Evolutionary conservation across 345 rosid genomes (phyloP).

Genomic region (Pistacia atlantica): DNA sequence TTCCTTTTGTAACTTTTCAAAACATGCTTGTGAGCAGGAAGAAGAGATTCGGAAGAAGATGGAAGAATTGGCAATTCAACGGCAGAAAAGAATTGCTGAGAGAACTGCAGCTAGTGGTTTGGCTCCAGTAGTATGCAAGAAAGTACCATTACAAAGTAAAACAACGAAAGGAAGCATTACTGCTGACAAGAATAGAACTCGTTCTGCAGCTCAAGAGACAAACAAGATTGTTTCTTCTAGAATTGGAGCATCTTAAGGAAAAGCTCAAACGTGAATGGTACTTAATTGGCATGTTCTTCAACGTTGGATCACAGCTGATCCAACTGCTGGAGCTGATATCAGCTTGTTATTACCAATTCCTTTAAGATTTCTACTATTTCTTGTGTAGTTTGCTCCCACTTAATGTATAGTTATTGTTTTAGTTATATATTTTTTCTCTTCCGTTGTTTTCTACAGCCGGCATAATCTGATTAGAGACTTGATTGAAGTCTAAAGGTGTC

Average conservation of each 20-base stretch:
- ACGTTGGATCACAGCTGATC: neutral
- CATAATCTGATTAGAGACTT: neutral
- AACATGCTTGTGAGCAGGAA: slow-evolving; percentile 51
- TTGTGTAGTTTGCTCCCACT: neutral
- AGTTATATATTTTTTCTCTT: slow-evolving; percentile 11
- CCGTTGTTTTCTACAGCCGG: neutral
- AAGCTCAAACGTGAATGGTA: neutral
- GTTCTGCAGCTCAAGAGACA: slow-evolving; percentile 26
- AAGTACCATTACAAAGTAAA: slow-evolving; percentile 39
- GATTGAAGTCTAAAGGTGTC: neutral
- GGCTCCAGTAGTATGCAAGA: slow-evolving; percentile 42
- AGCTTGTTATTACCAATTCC: neutral
- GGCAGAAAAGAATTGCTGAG: slow-evolving; percentile 86
- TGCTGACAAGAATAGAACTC: slow-evolving; percentile 24
- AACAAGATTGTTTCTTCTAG: slow-evolving; percentile 35
- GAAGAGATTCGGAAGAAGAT: slow-evolving; percentile 73
- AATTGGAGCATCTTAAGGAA: slow-evolving; percentile 35
- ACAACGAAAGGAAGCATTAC: slow-evolving; percentile 31
- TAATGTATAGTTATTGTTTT: slow-evolving; percentile 22
- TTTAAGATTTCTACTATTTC: neutral
- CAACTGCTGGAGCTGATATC: neutral
- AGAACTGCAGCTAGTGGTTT: slow-evolving; percentile 61
- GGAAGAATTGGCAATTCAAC: slow-evolving; percentile 61
- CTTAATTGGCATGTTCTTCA: neutral
- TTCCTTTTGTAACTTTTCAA: neutral